A percentile compares a stretch with the other conserved stretches of the same genome.
Conservation (phyloP, 805 yeast genomes). For the Kodamaea kaohsiungensis region DNA sequence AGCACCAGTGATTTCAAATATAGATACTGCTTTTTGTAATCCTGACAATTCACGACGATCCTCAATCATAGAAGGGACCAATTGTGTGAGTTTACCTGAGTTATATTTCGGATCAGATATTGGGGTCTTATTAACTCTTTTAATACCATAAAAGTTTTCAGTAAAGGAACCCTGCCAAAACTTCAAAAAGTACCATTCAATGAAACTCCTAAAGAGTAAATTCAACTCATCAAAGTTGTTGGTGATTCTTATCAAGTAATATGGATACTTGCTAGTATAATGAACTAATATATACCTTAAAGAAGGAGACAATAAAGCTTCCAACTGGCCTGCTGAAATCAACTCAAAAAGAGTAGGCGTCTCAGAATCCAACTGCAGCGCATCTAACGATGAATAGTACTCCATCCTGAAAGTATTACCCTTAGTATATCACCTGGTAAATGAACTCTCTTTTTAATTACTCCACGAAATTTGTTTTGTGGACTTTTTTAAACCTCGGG, state of each 20-base stretch:
- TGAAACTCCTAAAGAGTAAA: conserved; percentile 53
- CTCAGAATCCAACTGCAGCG: conserved; percentile 69
- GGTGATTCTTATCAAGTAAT: conserved; percentile 58
- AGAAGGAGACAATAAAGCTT: conserved; percentile 77
- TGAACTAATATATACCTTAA: conserved; percentile 76
- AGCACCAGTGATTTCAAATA: conserved; percentile 61
- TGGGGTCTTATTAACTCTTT: conserved; percentile 51
- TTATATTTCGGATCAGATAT: conserved; percentile 31
- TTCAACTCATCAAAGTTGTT: conserved; percentile 79
- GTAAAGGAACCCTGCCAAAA: conserved; percentile 85
- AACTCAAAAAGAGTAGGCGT: conserved; percentile 90
- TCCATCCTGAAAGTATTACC: conserved; percentile 52
- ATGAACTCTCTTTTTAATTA: background rate
- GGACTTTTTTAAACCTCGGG: background rate
- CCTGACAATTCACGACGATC: conserved; percentile 51
- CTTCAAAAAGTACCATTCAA: conserved; percentile 71
- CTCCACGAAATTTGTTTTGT: background rate
- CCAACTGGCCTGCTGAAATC: conserved; percentile 77
- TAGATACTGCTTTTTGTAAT: conserved; percentile 53
- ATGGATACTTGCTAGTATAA: conserved; percentile 78
- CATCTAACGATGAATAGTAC: conserved; percentile 76
- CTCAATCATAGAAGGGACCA: conserved; percentile 47
- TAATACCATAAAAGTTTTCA: conserved; percentile 89
- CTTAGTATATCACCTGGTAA: background rate
- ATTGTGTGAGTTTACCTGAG: conserved; percentile 34